Base-by-base conservation (phyloP, 192 early-diverging fungal species). In the Mortierella alpina region DNA sequence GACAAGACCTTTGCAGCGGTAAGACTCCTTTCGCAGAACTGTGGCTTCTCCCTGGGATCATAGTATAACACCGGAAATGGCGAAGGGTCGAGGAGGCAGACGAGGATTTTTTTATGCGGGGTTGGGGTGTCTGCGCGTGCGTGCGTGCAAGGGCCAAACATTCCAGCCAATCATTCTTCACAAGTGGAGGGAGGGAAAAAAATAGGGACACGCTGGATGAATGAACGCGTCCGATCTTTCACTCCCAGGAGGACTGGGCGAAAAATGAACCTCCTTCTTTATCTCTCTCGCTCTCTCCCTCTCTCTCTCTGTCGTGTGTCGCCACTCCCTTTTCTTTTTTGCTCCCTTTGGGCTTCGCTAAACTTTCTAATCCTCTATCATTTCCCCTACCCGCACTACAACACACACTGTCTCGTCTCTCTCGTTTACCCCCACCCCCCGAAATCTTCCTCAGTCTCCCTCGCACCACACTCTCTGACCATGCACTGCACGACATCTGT, bases 1-100 rank as follows among this genome's bases (percentile, higher is more conserved):
- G 77, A 80, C 77, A 80, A 80, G 66, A 80, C 77, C 14, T 80
- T 80, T 59, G 77, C 77, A 68, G 77, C 77, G 56, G 77, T 80
- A 80, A 68, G 77, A 31, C 31, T 31, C 31, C 31, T 74, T 23
- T 14, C 3, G 40, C 5, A 10, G 14, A 5, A 46, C 12, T 39
- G 12, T n/a, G 13, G 6, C 51, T 50, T 64, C 2, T 40, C 15
- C 17, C 45, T 31, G 31, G 31, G 31, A 31, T 31, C 31, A 31
- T 1, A 15, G 50, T 12, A n/a, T 4, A 51, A 39, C 31, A 31
- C 31, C 53, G 53, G 23, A 55, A 55, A 55, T 53, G 18, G 18
- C 53, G 53, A 55, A 22, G 4, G 10, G n/a, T n/a, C 50, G n/a
- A 15, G 50, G 50, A 51, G 50, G 50, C 50, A 51, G n/a, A 51